Conservation (phyloP, 352 stramenopile genomes). For the Pythium plurisporium region DNA sequence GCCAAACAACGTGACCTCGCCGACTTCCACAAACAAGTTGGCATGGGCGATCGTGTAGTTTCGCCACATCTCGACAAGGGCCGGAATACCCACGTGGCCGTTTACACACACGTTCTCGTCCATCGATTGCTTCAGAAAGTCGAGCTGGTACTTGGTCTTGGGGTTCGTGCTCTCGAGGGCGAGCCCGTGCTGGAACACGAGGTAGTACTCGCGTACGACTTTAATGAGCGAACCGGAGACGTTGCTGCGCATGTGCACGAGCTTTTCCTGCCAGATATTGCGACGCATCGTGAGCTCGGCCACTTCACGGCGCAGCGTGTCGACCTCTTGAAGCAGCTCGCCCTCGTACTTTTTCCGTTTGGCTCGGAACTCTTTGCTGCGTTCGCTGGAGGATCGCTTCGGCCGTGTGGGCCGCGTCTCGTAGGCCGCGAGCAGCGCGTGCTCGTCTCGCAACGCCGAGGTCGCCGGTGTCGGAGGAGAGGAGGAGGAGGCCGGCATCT, state of each 20-base stretch:
- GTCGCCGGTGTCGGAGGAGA: background rate
- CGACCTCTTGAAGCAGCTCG: conserved; percentile 20
- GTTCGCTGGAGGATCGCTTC: conserved; percentile 26
- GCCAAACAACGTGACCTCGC: conserved; percentile 13
- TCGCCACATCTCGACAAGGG: conserved; percentile 26
- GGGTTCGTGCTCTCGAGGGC: conserved; percentile 6
- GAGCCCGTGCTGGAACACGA: conserved; percentile 26
- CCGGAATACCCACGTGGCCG: conserved; percentile 16
- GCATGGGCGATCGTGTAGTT: conserved; percentile 22
- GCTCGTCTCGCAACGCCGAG: conserved; percentile 12
- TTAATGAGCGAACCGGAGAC: conserved; percentile 19
- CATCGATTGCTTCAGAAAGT: conserved; percentile 22
- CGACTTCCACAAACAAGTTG: conserved; percentile 22
- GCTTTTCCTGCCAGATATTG: conserved; percentile 23
- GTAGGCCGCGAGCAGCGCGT: conserved; percentile 21
- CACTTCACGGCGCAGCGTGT: conserved; percentile 18
- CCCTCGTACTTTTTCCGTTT: conserved; percentile 10
- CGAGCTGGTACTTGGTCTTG: conserved; percentile 24
- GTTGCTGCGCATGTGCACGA: conserved; percentile 19
- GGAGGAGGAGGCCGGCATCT: background rate
- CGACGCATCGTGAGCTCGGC: conserved; percentile 22
- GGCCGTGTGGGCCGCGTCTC: conserved; percentile 20
- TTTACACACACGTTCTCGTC: conserved; percentile 17
- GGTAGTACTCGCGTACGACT: conserved; percentile 23
- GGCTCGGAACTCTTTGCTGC: conserved; percentile 16